A percentile compares a stretch with the other conserved stretches of the same genome.
These are phyloP conservation scores for Cerioporus squamosus DNA, from an alignment of 1,284 basidiomycete species.

Conservation along the genomic window DNA sequence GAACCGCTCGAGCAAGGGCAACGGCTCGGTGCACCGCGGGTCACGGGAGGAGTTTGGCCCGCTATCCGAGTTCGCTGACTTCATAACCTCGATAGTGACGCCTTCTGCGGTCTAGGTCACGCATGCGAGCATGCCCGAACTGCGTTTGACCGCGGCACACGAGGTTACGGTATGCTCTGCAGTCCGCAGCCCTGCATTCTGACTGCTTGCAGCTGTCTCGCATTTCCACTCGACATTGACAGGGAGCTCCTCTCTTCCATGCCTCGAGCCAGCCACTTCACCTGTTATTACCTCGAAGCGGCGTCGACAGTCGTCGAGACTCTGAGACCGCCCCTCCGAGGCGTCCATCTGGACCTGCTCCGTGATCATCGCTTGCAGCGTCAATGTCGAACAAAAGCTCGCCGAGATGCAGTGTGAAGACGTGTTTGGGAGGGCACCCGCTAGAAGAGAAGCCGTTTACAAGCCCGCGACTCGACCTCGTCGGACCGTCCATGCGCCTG, in stretches of 20 bases:
- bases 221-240: not conserved
- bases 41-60: constrained; percentile 16
- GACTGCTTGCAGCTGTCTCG: not conserved
- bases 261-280: not conserved
- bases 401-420: not conserved
- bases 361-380: constrained; percentile 1
- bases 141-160: not conserved
- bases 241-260: not conserved
- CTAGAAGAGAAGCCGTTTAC: constrained; percentile 12
- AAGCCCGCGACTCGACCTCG: constrained; percentile 3
- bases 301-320: not conserved
- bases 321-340: not conserved
- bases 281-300: not conserved
- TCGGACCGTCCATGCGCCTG: constrained; percentile 6
- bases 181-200: not conserved
- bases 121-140: not conserved
- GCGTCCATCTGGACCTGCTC: not conserved
- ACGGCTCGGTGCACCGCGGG: not conserved
- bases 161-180: not conserved
- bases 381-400: not conserved
- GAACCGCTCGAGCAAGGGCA: constrained; percentile 1
- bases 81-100: not conserved
- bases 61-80: constrained; percentile 3
- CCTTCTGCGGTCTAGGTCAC: constrained; percentile 1
- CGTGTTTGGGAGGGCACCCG: not conserved